Percentiles rank a stretch among this genome's conserved stretches.
Evolutionary conservation across 2,329 filamentous ascomycete genomes (phyloP).

Genomic region (Sarocladiaceae sp.): DNA sequence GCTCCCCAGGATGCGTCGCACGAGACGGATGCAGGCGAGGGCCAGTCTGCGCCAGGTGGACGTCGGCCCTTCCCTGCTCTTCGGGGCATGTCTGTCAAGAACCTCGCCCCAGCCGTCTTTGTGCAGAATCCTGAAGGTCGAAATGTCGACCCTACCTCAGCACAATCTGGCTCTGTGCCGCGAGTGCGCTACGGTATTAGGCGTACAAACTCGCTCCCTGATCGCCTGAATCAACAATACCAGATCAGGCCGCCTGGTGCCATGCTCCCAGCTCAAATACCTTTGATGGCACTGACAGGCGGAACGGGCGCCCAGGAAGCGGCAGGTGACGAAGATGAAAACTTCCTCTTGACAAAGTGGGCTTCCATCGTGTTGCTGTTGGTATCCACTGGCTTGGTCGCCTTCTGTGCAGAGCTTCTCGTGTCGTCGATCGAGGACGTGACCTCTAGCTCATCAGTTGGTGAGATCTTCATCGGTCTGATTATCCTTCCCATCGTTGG

Average conservation of each 20-base stretch:
- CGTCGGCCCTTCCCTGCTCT: constrained; percentile 49
- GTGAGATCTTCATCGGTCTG: constrained; percentile 66
- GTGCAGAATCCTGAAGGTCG: constrained; percentile 35
- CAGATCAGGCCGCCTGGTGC: constrained; percentile 43
- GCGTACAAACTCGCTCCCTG: constrained; percentile 70
- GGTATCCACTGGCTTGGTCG: constrained; percentile 61
- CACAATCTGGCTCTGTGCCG: constrained; percentile 43
- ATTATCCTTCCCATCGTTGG: constrained; percentile 71
- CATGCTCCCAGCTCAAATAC: constrained; percentile 44
- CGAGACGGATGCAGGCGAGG: constrained; percentile 16
- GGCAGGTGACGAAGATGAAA: constrained; percentile 18
- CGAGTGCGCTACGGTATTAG: constrained; percentile 62
- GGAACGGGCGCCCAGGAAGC: constrained; percentile 16
- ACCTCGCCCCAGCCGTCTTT: constrained; percentile 70
- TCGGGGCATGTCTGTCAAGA: constrained; percentile 60
- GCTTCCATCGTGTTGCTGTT: constrained; percentile 59
- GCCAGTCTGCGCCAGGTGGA: constrained; percentile 6
- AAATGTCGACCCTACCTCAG: constrained; percentile 16
- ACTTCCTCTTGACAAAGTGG: constrained; percentile 47
- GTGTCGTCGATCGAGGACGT: constrained; percentile 64
- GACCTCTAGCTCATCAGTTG: constrained; percentile 49
- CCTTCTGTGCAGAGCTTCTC: constrained; percentile 66
- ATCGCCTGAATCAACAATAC: constrained; percentile 47
- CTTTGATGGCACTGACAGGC: constrained; percentile 30
- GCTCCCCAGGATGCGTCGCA: constrained; percentile 22